A percentile compares a stretch with the other conserved stretches of the same genome.
Conservation (phyloP, 768 basidiomycete genomes). For the Serendipita indica region DNA sequence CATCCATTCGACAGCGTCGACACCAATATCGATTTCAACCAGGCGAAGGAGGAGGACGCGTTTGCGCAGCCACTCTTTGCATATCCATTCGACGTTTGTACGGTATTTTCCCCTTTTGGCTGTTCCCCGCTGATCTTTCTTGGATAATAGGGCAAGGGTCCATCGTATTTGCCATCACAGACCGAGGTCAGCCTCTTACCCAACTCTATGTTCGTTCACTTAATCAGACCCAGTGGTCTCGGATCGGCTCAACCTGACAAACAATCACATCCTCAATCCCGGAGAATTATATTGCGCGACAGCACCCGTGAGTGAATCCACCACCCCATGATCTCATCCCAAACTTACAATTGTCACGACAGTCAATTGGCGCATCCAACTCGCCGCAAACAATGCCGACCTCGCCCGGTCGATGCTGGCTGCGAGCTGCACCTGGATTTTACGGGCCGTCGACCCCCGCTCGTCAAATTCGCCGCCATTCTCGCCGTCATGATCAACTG, state of each 20-base stretch:
- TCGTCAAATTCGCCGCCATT: constrained; percentile 5
- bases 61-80: constrained; percentile 1
- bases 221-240: background rate
- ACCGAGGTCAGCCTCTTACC: background rate
- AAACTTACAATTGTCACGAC: background rate
- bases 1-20: background rate
- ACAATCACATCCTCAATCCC: background rate
- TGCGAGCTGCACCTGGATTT: constrained; percentile 1
- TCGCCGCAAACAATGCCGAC: background rate
- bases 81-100: constrained; percentile 4
- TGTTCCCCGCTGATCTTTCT: too few species aligned
- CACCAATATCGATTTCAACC: constrained; percentile 1
- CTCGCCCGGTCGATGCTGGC: background rate
- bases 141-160: too few species aligned
- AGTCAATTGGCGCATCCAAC: constrained; percentile 1
- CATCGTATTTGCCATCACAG: background rate
- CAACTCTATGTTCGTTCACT: background rate
- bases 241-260: background rate
- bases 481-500: background rate
- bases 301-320: constrained; percentile 4
- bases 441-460: background rate
- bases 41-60: background rate
- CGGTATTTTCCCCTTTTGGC: too few species aligned
- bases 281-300: background rate
- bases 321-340: background rate